phyloP scores from a whole-genome alignment of 805 yeast species.

The Zygosaccharomyces bisporus region DNA sequence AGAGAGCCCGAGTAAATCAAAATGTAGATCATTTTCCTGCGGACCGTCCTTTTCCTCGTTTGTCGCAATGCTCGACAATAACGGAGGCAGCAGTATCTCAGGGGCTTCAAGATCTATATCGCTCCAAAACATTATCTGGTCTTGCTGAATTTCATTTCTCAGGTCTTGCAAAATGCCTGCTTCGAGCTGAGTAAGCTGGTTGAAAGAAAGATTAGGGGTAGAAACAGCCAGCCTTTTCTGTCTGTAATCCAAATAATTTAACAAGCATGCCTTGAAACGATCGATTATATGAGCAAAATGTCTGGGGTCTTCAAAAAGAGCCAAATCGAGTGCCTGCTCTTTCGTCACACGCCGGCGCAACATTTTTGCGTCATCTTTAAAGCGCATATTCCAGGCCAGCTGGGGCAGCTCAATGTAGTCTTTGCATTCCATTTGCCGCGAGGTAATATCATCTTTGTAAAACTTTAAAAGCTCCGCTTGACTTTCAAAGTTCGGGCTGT shows the following conservation, averaged over 20 bases:
- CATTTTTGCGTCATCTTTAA: slow-evolving; percentile 7
- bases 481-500: background rate
- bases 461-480: background rate
- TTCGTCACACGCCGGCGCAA: slow-evolving; percentile 11
- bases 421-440: slow-evolving; percentile 9
- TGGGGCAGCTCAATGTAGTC: slow-evolving; percentile 21
- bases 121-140: slow-evolving; percentile 11
- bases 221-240: background rate
- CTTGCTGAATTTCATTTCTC: background rate
- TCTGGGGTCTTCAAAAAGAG: slow-evolving; percentile 8
- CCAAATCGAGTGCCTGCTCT: slow-evolving; percentile 12
- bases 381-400: slow-evolving; percentile 22
- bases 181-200: slow-evolving; percentile 5
- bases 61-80: background rate
- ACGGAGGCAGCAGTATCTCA: slow-evolving; percentile 2
- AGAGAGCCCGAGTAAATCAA: slow-evolving; percentile 1
- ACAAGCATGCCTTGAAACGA: slow-evolving; percentile 11
- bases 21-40: background rate
- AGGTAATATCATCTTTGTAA: slow-evolving; percentile 7
- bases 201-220: background rate
- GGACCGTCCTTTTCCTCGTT: background rate
- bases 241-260: slow-evolving; percentile 10
- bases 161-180: background rate
- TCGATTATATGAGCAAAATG: slow-evolving; percentile 5
- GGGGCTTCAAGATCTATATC: slow-evolving; percentile 5